phyloP scores from a whole-genome alignment of 208 protist species.

The Polymyxa betae region DNA sequence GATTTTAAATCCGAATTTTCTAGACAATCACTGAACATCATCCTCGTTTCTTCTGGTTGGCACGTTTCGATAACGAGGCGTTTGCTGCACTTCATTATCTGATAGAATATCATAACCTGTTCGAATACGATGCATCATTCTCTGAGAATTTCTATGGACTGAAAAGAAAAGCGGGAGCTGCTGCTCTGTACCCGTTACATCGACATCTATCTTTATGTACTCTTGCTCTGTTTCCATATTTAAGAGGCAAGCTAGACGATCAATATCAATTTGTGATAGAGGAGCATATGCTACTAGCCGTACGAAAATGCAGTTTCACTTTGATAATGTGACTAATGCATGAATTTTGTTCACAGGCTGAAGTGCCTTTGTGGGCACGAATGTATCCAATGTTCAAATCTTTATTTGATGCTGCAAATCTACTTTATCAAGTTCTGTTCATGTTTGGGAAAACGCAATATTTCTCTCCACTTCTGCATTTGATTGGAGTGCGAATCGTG shows the following conservation, averaged over 20 bases:
- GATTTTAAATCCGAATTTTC: background rate
- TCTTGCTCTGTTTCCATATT: background rate
- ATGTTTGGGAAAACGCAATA: conserved; percentile 23
- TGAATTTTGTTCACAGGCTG: too few species aligned
- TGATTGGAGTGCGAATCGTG: conserved; percentile 14
- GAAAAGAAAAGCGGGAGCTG: background rate
- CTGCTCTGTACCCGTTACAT: background rate
- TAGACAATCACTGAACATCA: background rate
- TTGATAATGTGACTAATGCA: too few species aligned
- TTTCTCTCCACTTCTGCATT: background rate
- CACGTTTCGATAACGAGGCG: background rate
- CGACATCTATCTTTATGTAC: background rate
- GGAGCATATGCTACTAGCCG: too few species aligned
- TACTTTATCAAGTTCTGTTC: conserved; percentile 13
- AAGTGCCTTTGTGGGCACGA: background rate
- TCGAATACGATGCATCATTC: conserved; percentile 2
- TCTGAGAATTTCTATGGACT: conserved; percentile 47
- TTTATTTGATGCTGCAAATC: background rate
- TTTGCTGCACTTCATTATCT: conserved; percentile 34
- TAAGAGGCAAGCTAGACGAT: background rate
- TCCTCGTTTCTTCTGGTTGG: conserved; percentile 5
- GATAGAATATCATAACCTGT: conserved; percentile 15
- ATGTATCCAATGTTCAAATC: background rate
- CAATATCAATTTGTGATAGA: background rate
- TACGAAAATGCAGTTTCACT: too few species aligned